These are phyloP conservation scores for Saccharum hybrid DNA, from an alignment of 202 grass and related monocot genomes.

Conservation along the genomic window DNA sequence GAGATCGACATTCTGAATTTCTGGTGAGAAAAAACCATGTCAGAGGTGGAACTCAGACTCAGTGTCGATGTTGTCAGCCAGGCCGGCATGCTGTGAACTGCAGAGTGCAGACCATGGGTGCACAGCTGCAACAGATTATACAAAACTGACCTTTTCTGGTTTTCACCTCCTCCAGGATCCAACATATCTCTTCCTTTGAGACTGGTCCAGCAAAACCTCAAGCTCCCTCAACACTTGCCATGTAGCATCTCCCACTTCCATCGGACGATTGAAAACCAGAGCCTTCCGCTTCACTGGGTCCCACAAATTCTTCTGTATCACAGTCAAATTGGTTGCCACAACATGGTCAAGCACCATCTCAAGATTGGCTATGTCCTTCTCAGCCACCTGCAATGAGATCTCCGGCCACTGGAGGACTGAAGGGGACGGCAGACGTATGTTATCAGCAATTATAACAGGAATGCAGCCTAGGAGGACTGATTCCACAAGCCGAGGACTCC, in stretches of 20 bases:
- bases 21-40: background rate
- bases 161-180: conserved; percentile 53
- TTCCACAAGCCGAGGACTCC: conserved; percentile 91
- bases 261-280: conserved; percentile 64
- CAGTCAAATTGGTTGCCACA: conserved; percentile 68
- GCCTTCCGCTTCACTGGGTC: conserved; percentile 67
- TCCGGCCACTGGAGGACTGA: conserved; percentile 63
- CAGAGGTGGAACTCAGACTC: background rate
- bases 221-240: conserved; percentile 88
- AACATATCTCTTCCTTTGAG: conserved; percentile 28
- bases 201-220: conserved; percentile 51
- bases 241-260: conserved; percentile 77
- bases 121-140: background rate
- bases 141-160: background rate
- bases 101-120: background rate
- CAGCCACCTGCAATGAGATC: conserved; percentile 75
- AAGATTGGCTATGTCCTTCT: conserved; percentile 62
- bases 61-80: background rate
- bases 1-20: background rate
- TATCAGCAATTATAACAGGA: conserved; percentile 82
- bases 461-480: conserved; percentile 82
- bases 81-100: background rate
- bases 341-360: conserved; percentile 78
- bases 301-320: conserved; percentile 86
- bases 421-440: conserved; percentile 78